These are phyloP conservation scores for Colletotrichum euphorbiae DNA, from an alignment of 2,329 filamentous ascomycete species.

Conservation along the genomic window DNA sequence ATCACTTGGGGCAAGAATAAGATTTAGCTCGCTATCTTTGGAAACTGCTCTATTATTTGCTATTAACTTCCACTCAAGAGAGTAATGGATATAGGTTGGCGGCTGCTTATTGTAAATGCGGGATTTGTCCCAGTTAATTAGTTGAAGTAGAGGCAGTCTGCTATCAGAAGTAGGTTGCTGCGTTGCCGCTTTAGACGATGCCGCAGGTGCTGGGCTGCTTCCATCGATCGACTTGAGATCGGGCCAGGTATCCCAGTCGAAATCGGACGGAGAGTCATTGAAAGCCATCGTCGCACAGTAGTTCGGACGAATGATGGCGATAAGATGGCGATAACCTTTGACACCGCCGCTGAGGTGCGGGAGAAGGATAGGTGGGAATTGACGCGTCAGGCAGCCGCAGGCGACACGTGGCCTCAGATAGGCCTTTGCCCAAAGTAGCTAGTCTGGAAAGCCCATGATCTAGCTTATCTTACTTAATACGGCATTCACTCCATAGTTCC, in stretches of 20 bases:
- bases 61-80: conserved; percentile 45
- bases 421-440: neutral
- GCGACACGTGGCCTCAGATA: neutral
- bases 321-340: no score
- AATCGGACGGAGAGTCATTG: neutral
- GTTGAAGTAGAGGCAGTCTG: conserved; percentile 25
- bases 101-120: conserved; percentile 41
- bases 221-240: neutral
- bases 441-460: no score
- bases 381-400: neutral
- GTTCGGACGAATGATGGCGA: neutral
- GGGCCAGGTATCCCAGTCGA: neutral
- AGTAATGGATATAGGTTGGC: conserved; percentile 44
- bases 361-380: neutral
- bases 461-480: no score
- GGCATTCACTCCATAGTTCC: no score
- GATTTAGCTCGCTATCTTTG: conserved; percentile 45
- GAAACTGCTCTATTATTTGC: conserved; percentile 43
- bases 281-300: neutral
- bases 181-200: neutral
- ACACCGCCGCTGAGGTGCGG: neutral
- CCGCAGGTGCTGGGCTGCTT: neutral
- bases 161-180: neutral
- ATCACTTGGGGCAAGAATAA: conserved; percentile 42
- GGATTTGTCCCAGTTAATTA: conserved; percentile 38